Base-by-base conservation (phyloP, 345 rosid genomes). In the Mallotus nudiflorus region DNA sequence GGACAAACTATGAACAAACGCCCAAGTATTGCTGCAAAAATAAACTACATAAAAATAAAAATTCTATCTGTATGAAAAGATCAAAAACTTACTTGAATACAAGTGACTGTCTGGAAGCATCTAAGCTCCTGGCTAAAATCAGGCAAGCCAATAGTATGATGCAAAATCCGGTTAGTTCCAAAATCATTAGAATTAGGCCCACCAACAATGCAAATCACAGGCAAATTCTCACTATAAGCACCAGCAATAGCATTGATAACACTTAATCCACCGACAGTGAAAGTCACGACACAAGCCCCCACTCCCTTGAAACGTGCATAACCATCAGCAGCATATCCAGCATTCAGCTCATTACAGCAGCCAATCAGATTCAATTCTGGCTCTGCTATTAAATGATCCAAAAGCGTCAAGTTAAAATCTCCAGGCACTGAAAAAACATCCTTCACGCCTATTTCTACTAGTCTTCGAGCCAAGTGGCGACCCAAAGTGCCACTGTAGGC, bases 321-420 rank as follows among this genome's bases (percentile, higher is more conserved):
- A 35, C 92, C 92, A 29, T 88, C 92, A 6, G 92, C 92, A 1
- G 92, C 92, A 19, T 88, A 88, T n/a, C 92, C 92, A 12, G 92
- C 92, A 72, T 88, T 88, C 35, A 88, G 86, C 86, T 88, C 92
- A 78, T 88, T 88, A 65, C 92, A 88, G 86, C 92, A 88, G 27
- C 92, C 92, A 75, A 88, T 49, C 70, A 83, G 46, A 71, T 78
- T 86, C 62, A 86, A 81, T 75, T 29, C 83, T 2, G 90, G 90
- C 71, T 88, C 92, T 15, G 82, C 88, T 37, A 88, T 52, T 15
- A 88, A 77, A 76, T 86, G 86, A 77, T 88, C 92, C 74, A 88
- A 65, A 20, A 88, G 87, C 0, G 88, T 77, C 73, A 88, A 58
- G 70, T 86, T 88, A 80, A 88, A 88, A 82, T 88, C 92, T 3